phyloP scores from a whole-genome alignment of 2,329 filamentous ascomycete genomes.

The Ophiostoma sp. region DNA sequence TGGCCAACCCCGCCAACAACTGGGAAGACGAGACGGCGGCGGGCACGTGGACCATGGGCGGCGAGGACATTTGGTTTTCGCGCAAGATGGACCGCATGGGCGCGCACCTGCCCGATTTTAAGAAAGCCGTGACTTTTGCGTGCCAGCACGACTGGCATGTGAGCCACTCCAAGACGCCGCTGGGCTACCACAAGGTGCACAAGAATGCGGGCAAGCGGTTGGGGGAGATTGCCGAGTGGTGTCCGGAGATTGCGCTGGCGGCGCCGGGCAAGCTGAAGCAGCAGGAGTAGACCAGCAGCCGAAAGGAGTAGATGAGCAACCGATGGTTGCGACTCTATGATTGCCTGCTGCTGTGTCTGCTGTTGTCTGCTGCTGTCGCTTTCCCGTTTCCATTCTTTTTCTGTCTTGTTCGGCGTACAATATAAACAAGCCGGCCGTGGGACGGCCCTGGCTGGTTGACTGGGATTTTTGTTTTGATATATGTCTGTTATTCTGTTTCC shows the following conservation, averaged over 20 bases:
- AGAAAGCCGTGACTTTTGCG: conserved; percentile 30
- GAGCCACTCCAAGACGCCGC: conserved; percentile 29
- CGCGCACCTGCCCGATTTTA: conserved; percentile 29
- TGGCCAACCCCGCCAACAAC: conserved; percentile 40
- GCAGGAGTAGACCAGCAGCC: neutral
- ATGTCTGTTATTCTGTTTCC: neutral
- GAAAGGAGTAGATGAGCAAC: conserved; percentile 2
- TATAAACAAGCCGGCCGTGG: conserved; percentile 13
- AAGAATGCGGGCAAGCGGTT: conserved; percentile 27
- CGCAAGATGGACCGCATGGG: conserved; percentile 30
- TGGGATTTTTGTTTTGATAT: neutral
- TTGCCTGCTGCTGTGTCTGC: neutral
- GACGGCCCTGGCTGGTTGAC: neutral
- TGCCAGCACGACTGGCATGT: conserved; percentile 33
- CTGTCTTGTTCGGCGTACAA: neutral
- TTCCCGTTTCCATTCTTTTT: neutral
- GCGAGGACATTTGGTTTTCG: conserved; percentile 36
- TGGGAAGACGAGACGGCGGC: conserved; percentile 41
- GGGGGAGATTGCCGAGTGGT: conserved; percentile 31
- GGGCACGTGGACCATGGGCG: conserved; percentile 30
- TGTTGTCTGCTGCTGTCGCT: neutral
- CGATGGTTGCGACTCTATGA: neutral
- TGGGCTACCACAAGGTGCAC: conserved; percentile 35
- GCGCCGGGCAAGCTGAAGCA: conserved; percentile 28
- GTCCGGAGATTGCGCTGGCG: conserved; percentile 33